phyloP scores from a whole-genome alignment of 805 yeast genomes.

The Saccharomycopsis oosterbeekiorum region DNA sequence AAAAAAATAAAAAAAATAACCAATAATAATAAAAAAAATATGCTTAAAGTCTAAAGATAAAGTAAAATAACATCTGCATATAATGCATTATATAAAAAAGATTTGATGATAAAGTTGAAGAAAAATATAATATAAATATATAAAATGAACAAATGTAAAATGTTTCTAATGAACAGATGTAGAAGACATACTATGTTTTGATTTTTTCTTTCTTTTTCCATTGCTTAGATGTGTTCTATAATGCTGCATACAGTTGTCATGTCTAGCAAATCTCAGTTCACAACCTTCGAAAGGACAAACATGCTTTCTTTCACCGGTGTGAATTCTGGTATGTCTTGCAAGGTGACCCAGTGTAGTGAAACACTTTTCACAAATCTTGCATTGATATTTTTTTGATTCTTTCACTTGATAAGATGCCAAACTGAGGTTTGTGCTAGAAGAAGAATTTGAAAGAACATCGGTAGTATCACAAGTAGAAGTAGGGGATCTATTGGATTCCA shows the following conservation, averaged over 20 bases:
- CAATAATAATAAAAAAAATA: not conserved
- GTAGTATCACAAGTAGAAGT: not conserved
- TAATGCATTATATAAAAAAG: not conserved
- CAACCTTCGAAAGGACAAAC: slow-evolving; percentile 81
- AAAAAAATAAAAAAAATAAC: not conserved
- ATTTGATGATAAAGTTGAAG: not conserved
- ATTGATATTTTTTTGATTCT: slow-evolving; percentile 33
- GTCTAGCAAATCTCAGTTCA: slow-evolving; percentile 76
- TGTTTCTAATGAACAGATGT: not conserved
- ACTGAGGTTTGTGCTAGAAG: not conserved
- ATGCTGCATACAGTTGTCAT: slow-evolving; percentile 92
- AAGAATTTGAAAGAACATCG: not conserved
- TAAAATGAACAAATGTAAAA: not conserved
- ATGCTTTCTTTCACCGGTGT: slow-evolving; percentile 87
- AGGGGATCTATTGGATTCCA: not conserved
- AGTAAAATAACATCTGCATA: not conserved
- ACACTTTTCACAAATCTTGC: slow-evolving; percentile 47
- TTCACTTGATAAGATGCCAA: slow-evolving; percentile 1
- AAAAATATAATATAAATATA: not conserved
- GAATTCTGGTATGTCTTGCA: slow-evolving; percentile 82
- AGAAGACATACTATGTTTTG: not conserved
- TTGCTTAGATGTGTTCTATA: slow-evolving; percentile 59
- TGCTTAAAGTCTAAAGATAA: not conserved
- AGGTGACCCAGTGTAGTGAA: slow-evolving; percentile 89
- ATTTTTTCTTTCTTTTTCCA: slow-evolving; percentile 15